phyloP scores from a whole-genome alignment of 2,329 filamentous ascomycete genomes.

The Microdochium nivale region DNA sequence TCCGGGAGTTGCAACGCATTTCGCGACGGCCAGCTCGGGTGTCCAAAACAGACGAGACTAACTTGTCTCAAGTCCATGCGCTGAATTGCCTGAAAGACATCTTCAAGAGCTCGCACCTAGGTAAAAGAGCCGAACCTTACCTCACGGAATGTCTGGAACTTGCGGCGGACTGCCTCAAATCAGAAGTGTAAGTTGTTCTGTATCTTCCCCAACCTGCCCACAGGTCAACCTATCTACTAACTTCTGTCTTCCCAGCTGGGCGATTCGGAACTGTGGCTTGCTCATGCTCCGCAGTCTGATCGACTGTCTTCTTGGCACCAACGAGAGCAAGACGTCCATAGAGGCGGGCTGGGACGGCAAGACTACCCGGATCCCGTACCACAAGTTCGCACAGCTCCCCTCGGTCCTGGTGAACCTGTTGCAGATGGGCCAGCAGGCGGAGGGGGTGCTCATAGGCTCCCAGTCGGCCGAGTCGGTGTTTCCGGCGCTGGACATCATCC shows the following conservation, averaged over 20 bases:
- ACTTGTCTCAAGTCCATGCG: slow-evolving; percentile 86
- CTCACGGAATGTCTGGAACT: slow-evolving; percentile 67
- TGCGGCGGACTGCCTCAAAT: slow-evolving; percentile 72
- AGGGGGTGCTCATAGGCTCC: slow-evolving; percentile 19
- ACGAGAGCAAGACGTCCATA: slow-evolving; percentile 56
- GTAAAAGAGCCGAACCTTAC: slow-evolving; percentile 63
- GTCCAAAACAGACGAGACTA: slow-evolving; percentile 51
- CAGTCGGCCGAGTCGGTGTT: slow-evolving; percentile 64
- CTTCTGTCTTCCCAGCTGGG: slow-evolving; percentile 61
- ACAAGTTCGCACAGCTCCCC: slow-evolving; percentile 58
- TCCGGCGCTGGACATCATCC: slow-evolving; percentile 73
- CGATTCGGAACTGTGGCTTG: slow-evolving; percentile 86
- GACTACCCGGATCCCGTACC: slow-evolving; percentile 58
- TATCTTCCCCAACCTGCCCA: neutral
- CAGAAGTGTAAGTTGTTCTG: slow-evolving; percentile 52
- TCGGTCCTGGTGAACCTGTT: slow-evolving; percentile 56
- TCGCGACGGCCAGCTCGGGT: slow-evolving; percentile 43
- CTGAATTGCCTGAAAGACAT: slow-evolving; percentile 90
- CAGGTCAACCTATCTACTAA: slow-evolving; percentile 3
- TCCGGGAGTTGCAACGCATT: slow-evolving; percentile 53
- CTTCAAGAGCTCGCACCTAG: slow-evolving; percentile 73
- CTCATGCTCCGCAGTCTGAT: slow-evolving; percentile 83
- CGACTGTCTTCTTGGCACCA: slow-evolving; percentile 67
- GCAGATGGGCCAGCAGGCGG: slow-evolving; percentile 35
- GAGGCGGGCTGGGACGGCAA: slow-evolving; percentile 57